Base-by-base conservation (phyloP, 2,329 filamentous ascomycete genomes). In the Claviceps arundinis region DNA sequence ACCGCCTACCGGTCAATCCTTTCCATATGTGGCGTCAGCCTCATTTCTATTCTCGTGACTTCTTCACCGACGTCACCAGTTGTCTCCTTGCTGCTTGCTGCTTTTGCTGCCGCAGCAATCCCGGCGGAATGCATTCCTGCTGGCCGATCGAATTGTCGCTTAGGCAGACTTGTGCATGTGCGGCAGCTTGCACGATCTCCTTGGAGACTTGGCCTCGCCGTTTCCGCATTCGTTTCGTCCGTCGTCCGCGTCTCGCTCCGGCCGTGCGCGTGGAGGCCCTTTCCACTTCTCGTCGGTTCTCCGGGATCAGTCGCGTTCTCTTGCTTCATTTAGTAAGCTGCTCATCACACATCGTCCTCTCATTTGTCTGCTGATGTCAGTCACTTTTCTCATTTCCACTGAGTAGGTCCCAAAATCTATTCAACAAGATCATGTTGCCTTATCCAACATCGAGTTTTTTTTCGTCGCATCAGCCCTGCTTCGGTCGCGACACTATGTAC, bases 361-460 rank as follows among this genome's bases (percentile, higher is more conserved):
- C 26, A n/a, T 47, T 22, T 30, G 19, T 38, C 26, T 50, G 37
- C 34, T 43, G 43, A 43, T 53, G 47, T 43, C 51, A 53, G 42
- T 37, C 37, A 53, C 47, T 19, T 53, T 37, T 41, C 22, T 40
- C 38, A 43, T 46, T 46, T 49, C 26, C 37, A 16, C 37, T 41
- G 37, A 37, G 34, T 22, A 16, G 37, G 4, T 17, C 47, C 48
- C 46, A 51, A 51, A 54, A 54, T 37, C 45, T 47, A 51, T 51
- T 30, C 47, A 38, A 47, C 37, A 50, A 47, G 37, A 50, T 47
- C 47, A 38, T 40, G 48, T 44, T 47, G 47, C 50, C 37, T 50
- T 54, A 54, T 54, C 52, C 52, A 54, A 54, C 50, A 41, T 46
- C 22, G 22, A 34, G 47, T 46, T 40, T 48, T 22, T 42, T 22